Percentiles rank a stretch among this genome's conserved stretches.
Evolutionary conservation across 306 rosid genomes (phyloP).

Genomic region (Corylus americana): DNA sequence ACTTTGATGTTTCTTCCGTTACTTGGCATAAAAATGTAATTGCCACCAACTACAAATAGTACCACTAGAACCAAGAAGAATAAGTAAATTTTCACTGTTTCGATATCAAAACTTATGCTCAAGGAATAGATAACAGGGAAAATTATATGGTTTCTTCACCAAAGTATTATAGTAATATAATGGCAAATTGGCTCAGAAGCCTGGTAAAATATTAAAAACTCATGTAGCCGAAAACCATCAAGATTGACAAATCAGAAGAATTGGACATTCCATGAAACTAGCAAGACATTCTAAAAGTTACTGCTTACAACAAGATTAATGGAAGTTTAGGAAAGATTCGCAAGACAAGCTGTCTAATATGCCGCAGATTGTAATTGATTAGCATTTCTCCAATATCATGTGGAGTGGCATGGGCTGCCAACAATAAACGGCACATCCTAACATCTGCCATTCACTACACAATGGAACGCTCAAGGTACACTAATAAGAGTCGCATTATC

Average conservation of each 20-base stretch:
- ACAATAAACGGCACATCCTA: neutral
- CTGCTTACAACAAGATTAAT: neutral
- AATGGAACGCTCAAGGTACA: too few relatives aligned
- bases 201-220: neutral
- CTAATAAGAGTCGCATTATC: neutral
- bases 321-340: constrained; percentile 1
- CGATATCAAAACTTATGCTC: constrained; percentile 14
- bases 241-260: neutral
- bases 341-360: neutral
- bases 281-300: neutral
- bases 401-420: neutral
- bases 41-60: neutral
- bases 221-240: neutral
- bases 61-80: constrained; percentile 16
- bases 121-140: neutral
- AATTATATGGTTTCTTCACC: neutral
- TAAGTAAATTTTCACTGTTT: neutral
- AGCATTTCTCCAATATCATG: neutral
- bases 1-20: neutral
- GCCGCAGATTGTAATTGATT: neutral
- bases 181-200: constrained; percentile 6
- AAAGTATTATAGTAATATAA: neutral
- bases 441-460: neutral
- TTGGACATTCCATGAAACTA: neutral
- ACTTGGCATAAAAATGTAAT: neutral